A percentile compares a stretch with the other conserved stretches of the same genome.
These are phyloP conservation scores for Fraxinus greggii DNA, from an alignment of 305 asterid species.

Conservation along the genomic window DNA sequence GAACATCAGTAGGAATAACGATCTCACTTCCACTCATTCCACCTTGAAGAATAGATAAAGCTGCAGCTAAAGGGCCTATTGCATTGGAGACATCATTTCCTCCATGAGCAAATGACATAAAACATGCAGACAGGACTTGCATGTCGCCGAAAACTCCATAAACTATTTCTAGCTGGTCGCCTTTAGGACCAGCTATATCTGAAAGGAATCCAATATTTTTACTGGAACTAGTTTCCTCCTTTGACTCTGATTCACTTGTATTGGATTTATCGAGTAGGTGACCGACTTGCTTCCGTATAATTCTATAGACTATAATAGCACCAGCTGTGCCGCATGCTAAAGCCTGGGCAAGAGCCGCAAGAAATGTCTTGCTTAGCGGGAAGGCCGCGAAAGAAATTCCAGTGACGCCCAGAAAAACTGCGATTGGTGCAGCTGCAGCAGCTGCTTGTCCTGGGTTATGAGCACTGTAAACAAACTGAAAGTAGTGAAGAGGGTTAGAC, in stretches of 20 bases:
- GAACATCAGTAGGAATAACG: slow-evolving; percentile 75
- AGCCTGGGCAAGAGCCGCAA: slow-evolving; percentile 59
- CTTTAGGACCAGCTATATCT: slow-evolving; percentile 87
- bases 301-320: slow-evolving; percentile 57
- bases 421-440: slow-evolving; percentile 85
- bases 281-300: slow-evolving; percentile 74
- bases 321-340: slow-evolving; percentile 63
- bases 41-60: slow-evolving; percentile 76
- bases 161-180: slow-evolving; percentile 79
- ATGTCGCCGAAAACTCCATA: slow-evolving; percentile 91
- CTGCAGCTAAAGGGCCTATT: slow-evolving; percentile 89
- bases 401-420: slow-evolving; percentile 75
- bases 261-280: slow-evolving; percentile 68
- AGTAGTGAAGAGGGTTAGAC: slow-evolving; percentile 41
- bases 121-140: slow-evolving; percentile 90
- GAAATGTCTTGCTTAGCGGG: slow-evolving; percentile 63
- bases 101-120: slow-evolving; percentile 97
- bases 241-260: slow-evolving; percentile 34
- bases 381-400: slow-evolving; percentile 75
- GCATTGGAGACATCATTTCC: slow-evolving; percentile 96
- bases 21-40: slow-evolving; percentile 60
- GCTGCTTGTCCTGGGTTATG: slow-evolving; percentile 96
- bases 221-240: slow-evolving; percentile 35
- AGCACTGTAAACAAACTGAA: slow-evolving; percentile 93
- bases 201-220: slow-evolving; percentile 67